A percentile compares a stretch with the other conserved stretches of the same genome.
phyloP scores from a whole-genome alignment of 345 rosid species.

The Gossypium thurberi region DNA sequence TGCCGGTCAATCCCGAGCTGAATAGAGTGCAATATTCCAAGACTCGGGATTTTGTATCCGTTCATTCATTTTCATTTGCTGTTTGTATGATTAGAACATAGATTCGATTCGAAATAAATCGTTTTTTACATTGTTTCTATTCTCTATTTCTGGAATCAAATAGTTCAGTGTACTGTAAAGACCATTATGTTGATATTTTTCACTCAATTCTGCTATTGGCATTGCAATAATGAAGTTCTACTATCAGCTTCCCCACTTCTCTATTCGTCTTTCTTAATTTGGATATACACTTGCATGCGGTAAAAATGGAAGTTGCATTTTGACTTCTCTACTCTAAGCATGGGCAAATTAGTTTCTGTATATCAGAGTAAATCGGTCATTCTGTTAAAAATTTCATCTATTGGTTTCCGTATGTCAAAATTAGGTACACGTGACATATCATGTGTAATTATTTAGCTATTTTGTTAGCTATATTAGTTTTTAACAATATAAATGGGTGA shows the following conservation, averaged over 20 bases:
- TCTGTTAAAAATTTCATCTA: too few relatives aligned
- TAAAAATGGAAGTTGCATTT: too few relatives aligned
- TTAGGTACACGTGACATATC: too few relatives aligned
- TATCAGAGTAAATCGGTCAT: too few relatives aligned
- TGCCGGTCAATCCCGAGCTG: slow-evolving; percentile 17
- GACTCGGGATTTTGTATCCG: not conserved
- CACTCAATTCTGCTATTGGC: not conserved
- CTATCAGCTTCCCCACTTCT: not conserved
- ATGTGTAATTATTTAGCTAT: too few relatives aligned
- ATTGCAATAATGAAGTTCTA: not conserved
- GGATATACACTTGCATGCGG: too few relatives aligned
- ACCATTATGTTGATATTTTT: not conserved
- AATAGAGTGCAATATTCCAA: not conserved
- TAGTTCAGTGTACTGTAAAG: not conserved
- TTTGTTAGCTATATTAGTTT: too few relatives aligned
- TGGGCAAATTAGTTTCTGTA: too few relatives aligned
- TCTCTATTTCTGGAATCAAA: not conserved
- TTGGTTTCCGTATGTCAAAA: too few relatives aligned
- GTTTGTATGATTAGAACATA: not conserved
- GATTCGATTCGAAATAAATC: not conserved
- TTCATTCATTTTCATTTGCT: not conserved
- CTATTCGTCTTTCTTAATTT: not conserved
- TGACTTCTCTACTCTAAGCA: too few relatives aligned
- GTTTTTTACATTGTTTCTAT: not conserved
- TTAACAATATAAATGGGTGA: too few relatives aligned